These are phyloP conservation scores for Glycine tomentella DNA, from an alignment of 306 rosid species.

Conservation along the genomic window DNA sequence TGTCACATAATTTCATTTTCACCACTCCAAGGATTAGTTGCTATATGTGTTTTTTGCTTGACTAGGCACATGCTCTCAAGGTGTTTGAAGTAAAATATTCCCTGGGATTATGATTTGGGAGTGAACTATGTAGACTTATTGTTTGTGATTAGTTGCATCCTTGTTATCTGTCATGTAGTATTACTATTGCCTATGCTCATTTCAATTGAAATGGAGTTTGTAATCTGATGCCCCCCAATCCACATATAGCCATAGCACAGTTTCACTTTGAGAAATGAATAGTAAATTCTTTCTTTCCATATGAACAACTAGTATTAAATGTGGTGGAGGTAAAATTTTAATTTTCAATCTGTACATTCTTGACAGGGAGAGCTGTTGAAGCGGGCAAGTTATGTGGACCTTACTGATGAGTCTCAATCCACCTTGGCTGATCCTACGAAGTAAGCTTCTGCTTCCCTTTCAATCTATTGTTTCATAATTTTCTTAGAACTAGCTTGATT, in stretches of 20 bases:
- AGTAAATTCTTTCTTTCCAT: too few relatives aligned
- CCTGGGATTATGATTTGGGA: background rate
- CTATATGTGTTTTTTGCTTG: background rate
- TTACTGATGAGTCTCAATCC: too few relatives aligned
- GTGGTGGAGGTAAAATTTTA: too few relatives aligned
- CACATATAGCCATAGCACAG: too few relatives aligned
- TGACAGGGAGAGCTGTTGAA: too few relatives aligned
- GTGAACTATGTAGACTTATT: background rate
- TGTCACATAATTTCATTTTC: background rate
- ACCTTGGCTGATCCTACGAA: constrained; percentile 38
- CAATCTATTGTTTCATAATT: constrained; percentile 16
- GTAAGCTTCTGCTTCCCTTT: constrained; percentile 45
- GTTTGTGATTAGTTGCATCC: constrained; percentile 13
- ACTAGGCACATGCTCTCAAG: constrained; percentile 2
- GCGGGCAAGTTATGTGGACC: too few relatives aligned
- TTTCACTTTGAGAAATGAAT: too few relatives aligned
- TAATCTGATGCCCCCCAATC: too few relatives aligned
- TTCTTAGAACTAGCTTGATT: constrained; percentile 40
- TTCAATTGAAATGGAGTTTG: too few relatives aligned
- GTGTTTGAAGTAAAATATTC: background rate
- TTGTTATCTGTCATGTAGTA: background rate
- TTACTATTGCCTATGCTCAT: background rate
- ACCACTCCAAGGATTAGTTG: background rate
- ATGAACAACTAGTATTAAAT: too few relatives aligned
- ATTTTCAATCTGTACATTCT: too few relatives aligned